These are phyloP conservation scores for Aspergillus jensenii DNA, from an alignment of 2,329 filamentous ascomycete genomes.

Conservation along the genomic window DNA sequence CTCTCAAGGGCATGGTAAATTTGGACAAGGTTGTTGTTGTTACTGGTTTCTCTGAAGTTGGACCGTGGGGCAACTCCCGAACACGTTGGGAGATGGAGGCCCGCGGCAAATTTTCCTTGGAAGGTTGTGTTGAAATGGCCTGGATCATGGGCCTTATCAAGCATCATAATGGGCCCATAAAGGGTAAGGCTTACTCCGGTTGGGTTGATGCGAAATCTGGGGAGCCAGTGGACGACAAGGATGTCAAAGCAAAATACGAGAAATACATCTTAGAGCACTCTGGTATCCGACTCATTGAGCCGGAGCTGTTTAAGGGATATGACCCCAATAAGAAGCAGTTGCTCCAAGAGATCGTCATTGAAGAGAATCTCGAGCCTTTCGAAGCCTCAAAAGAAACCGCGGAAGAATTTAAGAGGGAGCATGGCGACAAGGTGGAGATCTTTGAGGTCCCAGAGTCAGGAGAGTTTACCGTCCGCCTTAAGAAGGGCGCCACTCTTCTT, in stretches of 20 bases:
- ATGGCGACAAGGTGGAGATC: conserved; percentile 95
- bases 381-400: conserved; percentile 97
- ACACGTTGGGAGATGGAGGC: conserved; percentile 99
- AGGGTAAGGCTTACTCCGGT: conserved; percentile 93
- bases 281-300: conserved; percentile 96
- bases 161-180: conserved; percentile 94
- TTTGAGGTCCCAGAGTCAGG: conserved; percentile 93
- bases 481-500: conserved; percentile 91
- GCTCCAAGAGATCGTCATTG: conserved; percentile 94
- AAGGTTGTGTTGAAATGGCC: conserved; percentile 98
- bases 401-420: conserved; percentile 94
- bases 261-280: conserved; percentile 94
- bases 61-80: conserved; percentile 95
- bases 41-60: conserved; percentile 82
- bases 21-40: conserved; percentile 97
- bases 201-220: conserved; percentile 94
- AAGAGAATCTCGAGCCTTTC: conserved; percentile 95
- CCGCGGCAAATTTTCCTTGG: conserved; percentile 91
- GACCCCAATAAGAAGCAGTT: conserved; percentile 98
- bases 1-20: conserved; percentile 96
- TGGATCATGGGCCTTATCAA: conserved; percentile 99
- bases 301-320: conserved; percentile 93
- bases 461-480: conserved; percentile 90
- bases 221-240: conserved; percentile 96
- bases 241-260: conserved; percentile 96